Conservation (phyloP, 306 rosid species). For the Cicer arietinum region DNA sequence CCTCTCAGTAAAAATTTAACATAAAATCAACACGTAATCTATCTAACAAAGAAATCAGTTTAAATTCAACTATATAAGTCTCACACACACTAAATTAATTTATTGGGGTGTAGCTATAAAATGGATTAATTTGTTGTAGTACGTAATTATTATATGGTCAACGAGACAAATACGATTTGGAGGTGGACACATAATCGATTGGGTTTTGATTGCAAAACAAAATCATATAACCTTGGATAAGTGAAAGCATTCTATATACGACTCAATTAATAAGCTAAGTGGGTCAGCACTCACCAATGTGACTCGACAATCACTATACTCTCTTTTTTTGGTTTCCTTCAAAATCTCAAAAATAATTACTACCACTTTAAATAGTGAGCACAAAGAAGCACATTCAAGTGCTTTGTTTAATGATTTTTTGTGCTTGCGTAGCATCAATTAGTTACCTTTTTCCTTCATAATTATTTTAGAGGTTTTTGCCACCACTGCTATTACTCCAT, state of each 20-base stretch:
- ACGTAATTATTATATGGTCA: conserved; percentile 29
- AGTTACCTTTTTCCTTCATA: conserved; percentile 37
- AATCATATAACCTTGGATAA: conserved; percentile 29
- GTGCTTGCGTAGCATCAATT: conserved; percentile 34
- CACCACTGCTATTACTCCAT: conserved; percentile 18
- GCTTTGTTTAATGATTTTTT: conserved; percentile 44
- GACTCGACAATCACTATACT: conserved; percentile 43
- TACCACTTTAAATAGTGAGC: conserved; percentile 32
- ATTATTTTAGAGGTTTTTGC: conserved; percentile 30
- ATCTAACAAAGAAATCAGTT: too few relatives aligned
- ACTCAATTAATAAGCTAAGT: conserved; percentile 26
- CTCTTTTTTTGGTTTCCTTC: conserved; percentile 31
- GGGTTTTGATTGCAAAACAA: conserved; percentile 47
- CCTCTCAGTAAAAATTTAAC: too few relatives aligned
- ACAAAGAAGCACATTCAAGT: conserved; percentile 30
- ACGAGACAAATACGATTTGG: conserved; percentile 37
- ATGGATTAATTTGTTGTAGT: too few relatives aligned
- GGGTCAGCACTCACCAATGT: conserved; percentile 34
- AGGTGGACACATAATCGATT: conserved; percentile 45
- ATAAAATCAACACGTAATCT: too few relatives aligned
- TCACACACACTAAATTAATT: too few relatives aligned
- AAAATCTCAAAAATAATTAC: conserved; percentile 37
- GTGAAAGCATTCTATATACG: conserved; percentile 36
- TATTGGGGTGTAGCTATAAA: too few relatives aligned
- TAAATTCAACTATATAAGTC: too few relatives aligned